Evolutionary conservation across 371 early-diverging fungal species (phyloP).

Genomic region (Rhizomucor pusillus): DNA sequence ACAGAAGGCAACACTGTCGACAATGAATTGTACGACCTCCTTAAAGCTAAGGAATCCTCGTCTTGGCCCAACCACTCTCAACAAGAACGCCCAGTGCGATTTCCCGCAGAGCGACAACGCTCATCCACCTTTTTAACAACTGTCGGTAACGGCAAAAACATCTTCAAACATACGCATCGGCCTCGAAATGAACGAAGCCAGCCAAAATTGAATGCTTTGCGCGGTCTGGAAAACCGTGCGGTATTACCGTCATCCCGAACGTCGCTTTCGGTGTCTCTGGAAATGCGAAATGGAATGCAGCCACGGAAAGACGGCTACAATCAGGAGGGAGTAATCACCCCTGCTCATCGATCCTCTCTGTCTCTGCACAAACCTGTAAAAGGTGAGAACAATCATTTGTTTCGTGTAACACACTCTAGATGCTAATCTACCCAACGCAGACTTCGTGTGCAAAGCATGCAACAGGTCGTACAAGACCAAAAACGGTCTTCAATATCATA

Average conservation of each 20-base stretch:
- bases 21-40: constrained; percentile 2
- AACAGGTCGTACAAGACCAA: constrained; percentile 47
- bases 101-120: constrained; percentile 16
- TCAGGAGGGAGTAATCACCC: too few species aligned
- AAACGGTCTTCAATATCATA: constrained; percentile 40
- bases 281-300: too few species aligned
- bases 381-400: neutral
- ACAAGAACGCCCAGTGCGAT: constrained; percentile 3
- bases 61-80: constrained; percentile 4
- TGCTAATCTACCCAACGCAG: too few species aligned
- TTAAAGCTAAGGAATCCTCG: neutral
- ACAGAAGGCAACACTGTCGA: constrained; percentile 1
- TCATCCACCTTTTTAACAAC: constrained; percentile 5
- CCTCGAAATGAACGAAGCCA: too few species aligned
- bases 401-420: neutral
- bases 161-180: neutral
- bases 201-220: too few species aligned
- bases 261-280: too few species aligned
- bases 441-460: constrained; percentile 44
- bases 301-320: too few species aligned
- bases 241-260: too few species aligned
- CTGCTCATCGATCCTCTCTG: too few species aligned
- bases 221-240: too few species aligned
- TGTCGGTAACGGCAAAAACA: constrained; percentile 21
- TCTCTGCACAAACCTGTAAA: neutral